Base-by-base conservation (phyloP, 2,329 filamentous ascomycete species). In the Fonsecaea pedrosoi region DNA sequence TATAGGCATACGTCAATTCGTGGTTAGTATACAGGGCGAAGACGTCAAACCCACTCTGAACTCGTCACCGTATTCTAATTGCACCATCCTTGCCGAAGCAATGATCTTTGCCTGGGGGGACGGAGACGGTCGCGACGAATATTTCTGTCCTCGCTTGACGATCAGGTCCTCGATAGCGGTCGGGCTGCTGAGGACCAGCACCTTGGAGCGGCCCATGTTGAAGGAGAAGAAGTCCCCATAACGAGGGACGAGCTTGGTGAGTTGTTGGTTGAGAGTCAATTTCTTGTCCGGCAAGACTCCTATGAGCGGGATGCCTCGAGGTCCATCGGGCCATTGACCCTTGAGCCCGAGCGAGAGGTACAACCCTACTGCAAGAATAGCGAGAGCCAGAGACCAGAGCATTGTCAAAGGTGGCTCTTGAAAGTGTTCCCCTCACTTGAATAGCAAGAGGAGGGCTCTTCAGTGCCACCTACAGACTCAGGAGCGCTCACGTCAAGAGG, bases 161-260 rank as follows among this genome's bases (percentile, higher is more conserved):
- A 68, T 53, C 30, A 68, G 62, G 15, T 68, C 65, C 21, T 65
- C 54, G 62, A 68, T 40, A 12, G 65, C 57, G 10, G 54, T 35
- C 32, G 56, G 61, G 35, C 65, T 68, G 62, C 59, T 68, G 30
- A 68, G 42, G 30, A 68, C 65, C 54, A 68, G 45, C 25, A 68
- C 57, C 12, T 42, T 58, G 42, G 61, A 45, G 30, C 45, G 15
- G 25, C 65, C 65, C 62, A 65, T 42, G 30, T 57, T 65, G 50
- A 50, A 54, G 5, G 57, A 68, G 58, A 60, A 68, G 53, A 68
- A 64, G 35, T 68, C 65, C 18, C 65, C 65, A 50, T 68, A 68
- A 50, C 55, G 18, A 12, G 18, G 60, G 25, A 54, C 48, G 38
- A 58, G 56, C 12, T 50, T 54, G 32, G 55, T 59, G 12, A 67